Evolutionary conservation across 106 monocot species (phyloP).

Genomic region (Acorus calamus): DNA sequence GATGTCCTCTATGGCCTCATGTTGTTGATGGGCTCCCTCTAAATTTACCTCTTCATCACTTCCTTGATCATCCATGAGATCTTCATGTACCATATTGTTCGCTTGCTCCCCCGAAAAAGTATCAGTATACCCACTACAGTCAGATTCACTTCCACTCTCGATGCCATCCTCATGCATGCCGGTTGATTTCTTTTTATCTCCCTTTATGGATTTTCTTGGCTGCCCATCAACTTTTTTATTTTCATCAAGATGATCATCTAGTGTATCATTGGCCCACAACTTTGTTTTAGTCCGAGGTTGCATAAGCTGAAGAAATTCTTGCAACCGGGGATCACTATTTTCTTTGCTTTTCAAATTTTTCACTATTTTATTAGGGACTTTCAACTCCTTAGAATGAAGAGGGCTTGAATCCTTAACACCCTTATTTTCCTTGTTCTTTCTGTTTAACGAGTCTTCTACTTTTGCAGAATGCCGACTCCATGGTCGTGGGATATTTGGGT

Average conservation of each 20-base stretch:
- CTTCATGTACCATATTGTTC: conserved; percentile 19
- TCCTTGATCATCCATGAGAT: conserved; percentile 69
- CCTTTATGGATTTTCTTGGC: conserved; percentile 7
- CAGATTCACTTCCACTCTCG: background rate
- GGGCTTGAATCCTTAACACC: background rate
- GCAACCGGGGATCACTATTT: conserved; percentile 50
- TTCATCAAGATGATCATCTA: conserved; percentile 17
- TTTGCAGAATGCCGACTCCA: conserved; percentile 77
- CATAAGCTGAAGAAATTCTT: conserved; percentile 87
- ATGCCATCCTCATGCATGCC: background rate
- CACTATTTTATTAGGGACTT: background rate
- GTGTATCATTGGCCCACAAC: conserved; percentile 78
- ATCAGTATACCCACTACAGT: conserved; percentile 17
- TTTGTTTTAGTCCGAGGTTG: conserved; percentile 78
- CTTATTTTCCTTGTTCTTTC: conserved; percentile 9
- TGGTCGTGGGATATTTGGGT: conserved; percentile 67
- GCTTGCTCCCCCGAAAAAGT: conserved; percentile 6
- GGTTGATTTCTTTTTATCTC: conserved; percentile 17
- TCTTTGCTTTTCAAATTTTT: conserved; percentile 21
- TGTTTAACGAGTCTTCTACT: conserved; percentile 6
- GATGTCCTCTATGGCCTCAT: background rate
- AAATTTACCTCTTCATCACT: conserved; percentile 31
- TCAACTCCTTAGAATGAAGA: conserved; percentile 9
- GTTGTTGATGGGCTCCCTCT: conserved; percentile 4
- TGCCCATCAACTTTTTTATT: conserved; percentile 15